Base-by-base conservation (phyloP, 1,284 basidiomycete genomes). In the Naganishia cerealis region DNA sequence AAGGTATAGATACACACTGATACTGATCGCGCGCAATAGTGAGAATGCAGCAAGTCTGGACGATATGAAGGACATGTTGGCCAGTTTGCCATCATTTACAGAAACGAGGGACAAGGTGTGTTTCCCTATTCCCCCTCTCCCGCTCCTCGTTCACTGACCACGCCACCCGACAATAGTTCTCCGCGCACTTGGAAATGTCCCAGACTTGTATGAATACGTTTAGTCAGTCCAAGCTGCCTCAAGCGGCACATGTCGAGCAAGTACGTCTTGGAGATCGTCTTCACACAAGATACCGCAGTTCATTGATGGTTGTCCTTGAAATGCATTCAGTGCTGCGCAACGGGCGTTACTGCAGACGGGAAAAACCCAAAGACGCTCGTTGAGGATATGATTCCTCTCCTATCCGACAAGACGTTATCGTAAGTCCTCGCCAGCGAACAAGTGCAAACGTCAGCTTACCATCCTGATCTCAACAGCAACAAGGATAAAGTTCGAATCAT, bases 1-100 rank as follows among this genome's bases (percentile, higher is more conserved):
- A 42, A 13, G 15, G 43, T 21, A 21, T 10, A 9, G 4, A 5
- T 9, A 12, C 16, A 33, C 12, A 29, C 43, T 26, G 24, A 52
- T 36, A 38, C 43, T 2, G 26, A 36, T 46, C 7, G 38, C 33
- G 18, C 0, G 65, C 9, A 68, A 71, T 15, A 62, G 57, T 1
- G 65, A 39, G 52, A 75, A 73, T 39, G 88, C 90, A n/a, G 89
- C 88, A 16, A 94, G 87, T 74, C 82, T 99, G 67, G 94, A 94
- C 77, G 94, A 97, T 80, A 94, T 99, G 90, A 96, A 97, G 79
- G 95, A 99, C 76, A 97, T 99, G 95, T 84, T 99, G 53, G 96
- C 96, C 24, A 91, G 85, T 74, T 78, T 99, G 69, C 94, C 95
- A 3, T 93, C 98, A 79, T 96, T 93, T 77, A 92, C 96, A 80